phyloP scores from a whole-genome alignment of 495 filamentous ascomycete species.

The Podospora sp. region DNA sequence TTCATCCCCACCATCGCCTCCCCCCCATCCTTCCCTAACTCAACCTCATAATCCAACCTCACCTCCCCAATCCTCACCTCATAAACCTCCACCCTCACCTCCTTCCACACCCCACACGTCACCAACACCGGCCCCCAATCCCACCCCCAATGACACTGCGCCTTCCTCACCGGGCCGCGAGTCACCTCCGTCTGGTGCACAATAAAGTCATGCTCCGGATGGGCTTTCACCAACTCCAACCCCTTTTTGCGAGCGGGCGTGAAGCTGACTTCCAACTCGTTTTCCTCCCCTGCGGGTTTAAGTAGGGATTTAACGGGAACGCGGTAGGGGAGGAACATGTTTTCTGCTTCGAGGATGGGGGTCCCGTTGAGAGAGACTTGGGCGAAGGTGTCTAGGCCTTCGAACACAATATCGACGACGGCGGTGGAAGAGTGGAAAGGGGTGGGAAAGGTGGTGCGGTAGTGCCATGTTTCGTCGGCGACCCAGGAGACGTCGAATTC shows the following conservation, averaged over 20 bases:
- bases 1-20: conserved; percentile 45
- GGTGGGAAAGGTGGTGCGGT: conserved; percentile 42
- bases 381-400: conserved; percentile 75
- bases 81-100: conserved; percentile 66
- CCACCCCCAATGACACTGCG: conserved; percentile 66
- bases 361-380: conserved; percentile 65
- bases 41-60: conserved; percentile 53
- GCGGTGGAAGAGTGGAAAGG: conserved; percentile 32
- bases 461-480: conserved; percentile 67
- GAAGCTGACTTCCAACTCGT: conserved; percentile 45
- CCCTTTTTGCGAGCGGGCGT: conserved; percentile 46
- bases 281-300: not conserved
- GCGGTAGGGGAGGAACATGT: conserved; percentile 68
- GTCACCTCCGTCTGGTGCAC: conserved; percentile 51
- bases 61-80: conserved; percentile 58
- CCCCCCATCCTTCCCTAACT: conserved; percentile 25
- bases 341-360: conserved; percentile 60
- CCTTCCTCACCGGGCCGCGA: conserved; percentile 46
- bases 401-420: conserved; percentile 60
- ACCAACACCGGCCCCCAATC: conserved; percentile 77
- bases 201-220: conserved; percentile 50
- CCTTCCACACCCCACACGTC: conserved; percentile 76
- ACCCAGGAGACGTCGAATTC: conserved; percentile 70
- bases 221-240: conserved; percentile 42
- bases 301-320: conserved; percentile 33